Percentiles rank a stretch among this genome's conserved stretches.
Conservation (phyloP, 1,284 basidiomycete genomes). For the Cerioporus squamosus region DNA sequence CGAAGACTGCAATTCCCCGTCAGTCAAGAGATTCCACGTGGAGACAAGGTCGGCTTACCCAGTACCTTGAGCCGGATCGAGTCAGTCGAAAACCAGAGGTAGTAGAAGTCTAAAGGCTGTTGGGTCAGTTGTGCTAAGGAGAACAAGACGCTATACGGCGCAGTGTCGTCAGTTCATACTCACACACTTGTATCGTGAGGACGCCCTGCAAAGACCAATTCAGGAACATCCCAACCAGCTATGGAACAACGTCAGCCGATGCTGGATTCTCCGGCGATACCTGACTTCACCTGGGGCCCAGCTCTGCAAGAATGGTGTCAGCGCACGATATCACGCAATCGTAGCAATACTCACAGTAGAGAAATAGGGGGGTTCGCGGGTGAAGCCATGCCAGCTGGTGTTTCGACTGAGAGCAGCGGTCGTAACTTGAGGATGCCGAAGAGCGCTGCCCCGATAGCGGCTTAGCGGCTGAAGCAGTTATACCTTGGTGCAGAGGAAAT, state of each 20-base stretch:
- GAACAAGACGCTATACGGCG: neutral
- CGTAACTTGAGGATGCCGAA: too few relatives aligned
- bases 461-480: too few relatives aligned
- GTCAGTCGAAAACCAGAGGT: neutral
- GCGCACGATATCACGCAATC: too few relatives aligned
- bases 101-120: neutral
- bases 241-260: neutral
- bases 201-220: neutral
- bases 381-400: too few relatives aligned
- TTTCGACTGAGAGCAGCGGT: too few relatives aligned
- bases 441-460: too few relatives aligned
- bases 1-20: neutral
- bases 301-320: neutral
- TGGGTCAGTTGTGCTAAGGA: too few relatives aligned
- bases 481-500: too few relatives aligned
- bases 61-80: neutral
- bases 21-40: neutral
- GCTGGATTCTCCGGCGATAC: neutral
- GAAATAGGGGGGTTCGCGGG: too few relatives aligned
- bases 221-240: neutral
- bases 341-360: too few relatives aligned
- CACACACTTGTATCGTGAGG: conserved; percentile 2
- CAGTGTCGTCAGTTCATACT: neutral
- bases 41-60: neutral
- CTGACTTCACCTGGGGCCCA: neutral